These are phyloP conservation scores for Sporothrix schenckii DNA, from an alignment of 2,329 filamentous ascomycete species.

Conservation along the genomic window DNA sequence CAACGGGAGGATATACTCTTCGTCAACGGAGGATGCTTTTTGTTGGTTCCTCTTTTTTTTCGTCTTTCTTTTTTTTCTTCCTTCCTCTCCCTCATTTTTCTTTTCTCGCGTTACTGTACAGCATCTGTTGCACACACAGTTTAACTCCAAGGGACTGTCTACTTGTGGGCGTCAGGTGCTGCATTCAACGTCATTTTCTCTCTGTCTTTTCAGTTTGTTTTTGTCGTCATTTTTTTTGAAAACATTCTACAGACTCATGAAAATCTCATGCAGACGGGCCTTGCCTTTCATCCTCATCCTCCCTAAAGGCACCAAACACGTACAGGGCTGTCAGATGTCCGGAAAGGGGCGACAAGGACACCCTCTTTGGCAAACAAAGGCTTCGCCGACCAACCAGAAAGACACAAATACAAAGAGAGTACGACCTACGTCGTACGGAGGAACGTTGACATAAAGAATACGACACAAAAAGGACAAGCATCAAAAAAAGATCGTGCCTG, in stretches of 20 bases:
- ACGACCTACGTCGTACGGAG: too few species aligned
- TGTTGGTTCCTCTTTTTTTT: background rate
- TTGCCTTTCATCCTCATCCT: too few species aligned
- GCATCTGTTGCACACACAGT: slow-evolving; percentile 14
- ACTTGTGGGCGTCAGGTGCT: background rate
- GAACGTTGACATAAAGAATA: background rate
- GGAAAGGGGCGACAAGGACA: slow-evolving; percentile 19
- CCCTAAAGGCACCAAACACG: background rate
- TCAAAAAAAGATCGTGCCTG: slow-evolving; percentile 8
- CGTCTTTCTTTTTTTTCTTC: background rate
- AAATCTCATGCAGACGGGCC: too few species aligned
- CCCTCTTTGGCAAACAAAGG: slow-evolving; percentile 13
- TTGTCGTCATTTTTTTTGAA: background rate
- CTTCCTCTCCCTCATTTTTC: too few species aligned
- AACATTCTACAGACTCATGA: too few species aligned
- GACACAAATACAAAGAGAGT: background rate
- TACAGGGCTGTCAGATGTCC: background rate
- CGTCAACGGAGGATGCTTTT: background rate
- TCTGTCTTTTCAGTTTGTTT: background rate
- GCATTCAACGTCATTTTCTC: background rate
- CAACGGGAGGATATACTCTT: background rate
- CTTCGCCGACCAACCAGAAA: background rate
- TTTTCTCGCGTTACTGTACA: background rate
- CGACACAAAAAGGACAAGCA: background rate
- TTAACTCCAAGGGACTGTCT: slow-evolving; percentile 21